Evolutionary conservation across 345 rosid genomes (phyloP).

Genomic region (Fremontodendron californicum): DNA sequence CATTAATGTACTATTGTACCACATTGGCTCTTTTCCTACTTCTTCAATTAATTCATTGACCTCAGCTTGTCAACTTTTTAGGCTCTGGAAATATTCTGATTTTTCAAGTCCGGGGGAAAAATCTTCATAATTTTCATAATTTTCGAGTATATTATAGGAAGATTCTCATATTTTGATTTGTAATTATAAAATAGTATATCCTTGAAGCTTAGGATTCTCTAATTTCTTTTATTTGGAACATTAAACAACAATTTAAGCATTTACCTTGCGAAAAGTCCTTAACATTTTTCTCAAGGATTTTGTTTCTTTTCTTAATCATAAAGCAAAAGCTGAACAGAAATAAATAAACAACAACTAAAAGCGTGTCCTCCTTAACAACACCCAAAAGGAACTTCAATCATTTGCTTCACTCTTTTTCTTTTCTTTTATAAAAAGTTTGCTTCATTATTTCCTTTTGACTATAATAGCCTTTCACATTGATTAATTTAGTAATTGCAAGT

Average conservation of each 20-base stretch:
- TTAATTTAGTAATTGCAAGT: too few species aligned
- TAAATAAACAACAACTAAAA: not conserved
- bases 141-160: not conserved
- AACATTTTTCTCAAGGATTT: not conserved
- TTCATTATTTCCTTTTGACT: too few species aligned
- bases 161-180: not conserved
- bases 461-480: too few species aligned
- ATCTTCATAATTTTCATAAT: too few species aligned
- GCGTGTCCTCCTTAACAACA: not conserved
- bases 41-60: not conserved
- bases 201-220: constrained; percentile 7
- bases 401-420: not conserved
- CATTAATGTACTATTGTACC: too few species aligned
- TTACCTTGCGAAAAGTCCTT: constrained; percentile 10
- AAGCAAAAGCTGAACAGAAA: not conserved
- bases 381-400: not conserved
- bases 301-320: not conserved
- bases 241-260: too few species aligned
- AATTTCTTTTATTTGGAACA: not conserved
- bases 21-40: not conserved
- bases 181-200: too few species aligned
- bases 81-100: not conserved
- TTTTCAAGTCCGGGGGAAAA: not conserved
- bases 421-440: not conserved
- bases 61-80: not conserved